These are phyloP conservation scores for Biscutella laevigata DNA, from an alignment of 441 rosid species.

Conservation along the genomic window DNA sequence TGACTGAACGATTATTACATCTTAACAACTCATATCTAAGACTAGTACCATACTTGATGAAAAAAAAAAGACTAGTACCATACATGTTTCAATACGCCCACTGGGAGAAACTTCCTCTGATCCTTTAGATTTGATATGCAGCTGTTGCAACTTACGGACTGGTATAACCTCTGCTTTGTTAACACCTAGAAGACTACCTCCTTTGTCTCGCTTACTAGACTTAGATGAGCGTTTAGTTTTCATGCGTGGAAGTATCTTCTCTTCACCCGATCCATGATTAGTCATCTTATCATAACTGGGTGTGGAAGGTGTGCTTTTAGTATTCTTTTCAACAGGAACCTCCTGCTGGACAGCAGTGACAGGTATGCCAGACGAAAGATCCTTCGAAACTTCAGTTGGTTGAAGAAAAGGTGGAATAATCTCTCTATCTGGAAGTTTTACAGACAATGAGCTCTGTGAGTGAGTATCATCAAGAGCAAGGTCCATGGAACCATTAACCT, in stretches of 20 bases:
- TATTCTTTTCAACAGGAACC: constrained; percentile 34
- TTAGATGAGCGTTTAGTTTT: constrained; percentile 50
- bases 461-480: constrained; percentile 31
- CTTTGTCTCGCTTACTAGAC: constrained; percentile 53
- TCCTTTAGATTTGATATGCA: constrained; percentile 49
- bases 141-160: constrained; percentile 42
- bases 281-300: constrained; percentile 29
- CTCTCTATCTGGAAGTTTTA: constrained; percentile 27
- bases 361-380: constrained; percentile 25
- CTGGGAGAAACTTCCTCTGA: constrained; percentile 47
- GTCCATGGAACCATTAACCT: constrained; percentile 29
- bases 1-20: background rate
- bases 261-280: constrained; percentile 37
- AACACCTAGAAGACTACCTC: constrained; percentile 30
- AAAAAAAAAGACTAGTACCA: constrained; percentile 16
- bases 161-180: constrained; percentile 44
- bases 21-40: constrained; percentile 7
- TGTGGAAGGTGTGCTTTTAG: constrained; percentile 24
- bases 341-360: constrained; percentile 33
- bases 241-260: constrained; percentile 40
- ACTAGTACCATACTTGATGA: too few relatives aligned
- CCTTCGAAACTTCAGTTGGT: constrained; percentile 27
- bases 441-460: constrained; percentile 25
- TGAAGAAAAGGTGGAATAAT: constrained; percentile 30
- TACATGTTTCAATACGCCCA: constrained; percentile 51